Evolutionary conservation across 148 eudicot species (phyloP).

Genomic region (Fagopyrum esculentum): DNA sequence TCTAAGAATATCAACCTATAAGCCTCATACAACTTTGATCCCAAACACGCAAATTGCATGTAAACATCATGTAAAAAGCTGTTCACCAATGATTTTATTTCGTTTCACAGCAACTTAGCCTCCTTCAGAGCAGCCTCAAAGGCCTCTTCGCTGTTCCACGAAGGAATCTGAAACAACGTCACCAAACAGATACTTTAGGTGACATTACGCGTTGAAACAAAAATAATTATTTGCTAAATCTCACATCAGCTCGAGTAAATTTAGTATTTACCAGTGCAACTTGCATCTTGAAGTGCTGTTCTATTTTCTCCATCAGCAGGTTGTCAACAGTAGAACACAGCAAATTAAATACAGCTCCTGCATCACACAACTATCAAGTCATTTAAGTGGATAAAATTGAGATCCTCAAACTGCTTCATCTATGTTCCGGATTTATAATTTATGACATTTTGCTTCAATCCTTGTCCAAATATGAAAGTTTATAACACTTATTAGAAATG

Average conservation of each 20-base stretch:
- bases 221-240: neutral
- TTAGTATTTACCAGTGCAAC: slow-evolving; percentile 43
- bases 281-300: slow-evolving; percentile 49
- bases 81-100: neutral
- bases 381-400: neutral
- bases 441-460: neutral
- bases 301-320: slow-evolving; percentile 62
- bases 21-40: neutral
- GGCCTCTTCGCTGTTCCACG: slow-evolving; percentile 44
- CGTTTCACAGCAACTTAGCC: slow-evolving; percentile 42
- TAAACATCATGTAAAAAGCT: neutral
- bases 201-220: neutral
- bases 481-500: neutral
- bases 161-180: slow-evolving; percentile 41
- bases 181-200: neutral
- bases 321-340: slow-evolving; percentile 43
- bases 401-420: neutral
- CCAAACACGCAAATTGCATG: neutral
- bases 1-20: neutral
- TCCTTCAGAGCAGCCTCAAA: slow-evolving; percentile 59
- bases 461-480: neutral
- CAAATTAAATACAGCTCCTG: slow-evolving; percentile 90
- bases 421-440: neutral
- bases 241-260: neutral
- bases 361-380: slow-evolving; percentile 3